Conservation (phyloP, 495 filamentous ascomycete genomes). For the Trichocladium antarcticum region DNA sequence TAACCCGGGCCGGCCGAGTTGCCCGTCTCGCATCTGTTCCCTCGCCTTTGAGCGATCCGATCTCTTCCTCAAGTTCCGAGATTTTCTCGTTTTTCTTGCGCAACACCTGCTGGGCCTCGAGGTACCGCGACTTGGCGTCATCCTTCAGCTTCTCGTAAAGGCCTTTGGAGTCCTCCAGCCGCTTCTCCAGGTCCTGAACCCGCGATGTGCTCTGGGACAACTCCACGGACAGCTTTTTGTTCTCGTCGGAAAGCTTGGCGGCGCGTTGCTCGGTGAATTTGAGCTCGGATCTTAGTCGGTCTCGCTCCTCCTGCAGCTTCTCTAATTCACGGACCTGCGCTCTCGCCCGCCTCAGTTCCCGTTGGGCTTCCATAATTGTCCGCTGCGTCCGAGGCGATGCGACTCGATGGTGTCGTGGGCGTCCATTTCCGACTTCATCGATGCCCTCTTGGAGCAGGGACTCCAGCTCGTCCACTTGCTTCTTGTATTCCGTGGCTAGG, state of each 20-base stretch:
- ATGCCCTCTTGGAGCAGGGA: constrained; percentile 33
- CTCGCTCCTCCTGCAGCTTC: constrained; percentile 39
- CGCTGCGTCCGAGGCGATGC: constrained; percentile 38
- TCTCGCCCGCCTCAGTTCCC: constrained; percentile 37
- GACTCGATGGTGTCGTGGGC: constrained; percentile 23
- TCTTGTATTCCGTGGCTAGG: constrained; percentile 55
- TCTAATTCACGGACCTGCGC: constrained; percentile 41
- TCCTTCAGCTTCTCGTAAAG: constrained; percentile 49
- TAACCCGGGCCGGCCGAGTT: constrained; percentile 6
- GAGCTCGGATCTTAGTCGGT: constrained; percentile 36
- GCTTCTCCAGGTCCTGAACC: constrained; percentile 35
- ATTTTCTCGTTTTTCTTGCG: constrained; percentile 58
- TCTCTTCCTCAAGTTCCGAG: constrained; percentile 27
- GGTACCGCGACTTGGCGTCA: constrained; percentile 45
- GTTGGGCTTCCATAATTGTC: constrained; percentile 34
- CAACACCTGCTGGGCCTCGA: constrained; percentile 45
- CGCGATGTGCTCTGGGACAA: constrained; percentile 27
- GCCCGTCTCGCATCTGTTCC: constrained; percentile 14
- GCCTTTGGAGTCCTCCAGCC: constrained; percentile 30
- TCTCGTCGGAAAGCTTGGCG: constrained; percentile 35
- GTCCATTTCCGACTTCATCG: constrained; percentile 27
- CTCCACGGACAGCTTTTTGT: constrained; percentile 34
- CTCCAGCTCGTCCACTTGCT: constrained; percentile 53
- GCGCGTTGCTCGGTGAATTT: constrained; percentile 36
- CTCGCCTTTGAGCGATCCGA: constrained; percentile 20